Percentiles rank a stretch among this genome's conserved stretches.
Evolutionary conservation across 305 asterid genomes (phyloP).

Genomic region (Caryopteris hybrid): DNA sequence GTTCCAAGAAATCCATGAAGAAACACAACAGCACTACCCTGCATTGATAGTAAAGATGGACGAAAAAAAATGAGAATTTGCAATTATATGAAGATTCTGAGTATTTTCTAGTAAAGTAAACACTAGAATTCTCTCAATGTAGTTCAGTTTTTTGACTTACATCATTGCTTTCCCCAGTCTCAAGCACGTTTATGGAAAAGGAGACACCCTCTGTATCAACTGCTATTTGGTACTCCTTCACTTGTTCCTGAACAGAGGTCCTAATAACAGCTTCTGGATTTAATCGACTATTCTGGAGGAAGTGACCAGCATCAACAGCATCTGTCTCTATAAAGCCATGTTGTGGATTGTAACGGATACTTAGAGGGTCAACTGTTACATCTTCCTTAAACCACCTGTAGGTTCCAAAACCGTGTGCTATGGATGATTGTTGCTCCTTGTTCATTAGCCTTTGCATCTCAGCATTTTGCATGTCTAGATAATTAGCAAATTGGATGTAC

Average conservation of each 20-base stretch:
- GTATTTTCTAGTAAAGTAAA: neutral
- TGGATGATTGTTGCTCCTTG: conserved; percentile 35
- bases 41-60: conserved; percentile 18
- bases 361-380: conserved; percentile 47
- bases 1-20: conserved; percentile 96
- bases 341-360: conserved; percentile 35
- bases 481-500: conserved; percentile 66
- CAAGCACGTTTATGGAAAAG: conserved; percentile 57
- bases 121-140: neutral
- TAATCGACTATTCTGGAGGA: conserved; percentile 53
- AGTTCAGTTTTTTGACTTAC: conserved; percentile 33
- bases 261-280: conserved; percentile 49
- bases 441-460: conserved; percentile 46
- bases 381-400: conserved; percentile 89
- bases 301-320: conserved; percentile 58
- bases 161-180: conserved; percentile 54
- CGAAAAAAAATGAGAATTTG: neutral
- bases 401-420: conserved; percentile 93
- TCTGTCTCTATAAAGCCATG: conserved; percentile 58
- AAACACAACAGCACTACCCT: conserved; percentile 67
- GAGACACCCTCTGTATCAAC: conserved; percentile 50
- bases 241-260: conserved; percentile 35
- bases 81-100: neutral
- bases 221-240: conserved; percentile 47
- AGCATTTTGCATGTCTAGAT: conserved; percentile 63